Conservation (phyloP, 768 basidiomycete genomes). For the Mycena sanguinolenta region DNA sequence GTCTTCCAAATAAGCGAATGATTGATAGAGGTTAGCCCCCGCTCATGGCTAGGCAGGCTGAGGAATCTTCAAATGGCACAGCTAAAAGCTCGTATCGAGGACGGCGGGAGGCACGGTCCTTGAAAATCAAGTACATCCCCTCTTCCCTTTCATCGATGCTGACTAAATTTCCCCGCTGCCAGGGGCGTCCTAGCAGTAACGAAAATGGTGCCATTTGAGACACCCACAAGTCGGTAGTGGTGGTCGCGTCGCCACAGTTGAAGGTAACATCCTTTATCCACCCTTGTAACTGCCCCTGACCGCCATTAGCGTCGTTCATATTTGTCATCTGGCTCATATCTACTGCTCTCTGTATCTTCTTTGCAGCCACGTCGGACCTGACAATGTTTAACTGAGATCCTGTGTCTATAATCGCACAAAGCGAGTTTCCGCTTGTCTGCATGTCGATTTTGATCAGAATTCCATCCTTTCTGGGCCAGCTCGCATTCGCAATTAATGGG, state of each 20-base stretch:
- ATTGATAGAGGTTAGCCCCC: no score
- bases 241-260: slow-evolving; percentile 37
- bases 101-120: not conserved
- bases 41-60: no score
- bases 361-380: slow-evolving; percentile 16
- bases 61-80: not conserved
- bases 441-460: slow-evolving; percentile 35
- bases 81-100: not conserved
- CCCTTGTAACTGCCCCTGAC: slow-evolving; percentile 37
- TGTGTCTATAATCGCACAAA: slow-evolving; percentile 37
- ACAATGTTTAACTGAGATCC: slow-evolving; percentile 25
- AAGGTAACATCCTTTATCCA: slow-evolving; percentile 39
- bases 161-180: slow-evolving; percentile 36
- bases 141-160: slow-evolving; percentile 36
- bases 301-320: slow-evolving; percentile 48
- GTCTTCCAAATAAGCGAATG: no score
- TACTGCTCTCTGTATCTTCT: slow-evolving; percentile 20
- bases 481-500: not conserved
- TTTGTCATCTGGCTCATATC: slow-evolving; percentile 22
- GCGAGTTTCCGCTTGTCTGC: slow-evolving; percentile 10
- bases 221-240: slow-evolving; percentile 40
- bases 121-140: slow-evolving; percentile 29
- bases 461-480: not conserved
- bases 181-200: slow-evolving; percentile 1
- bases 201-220: slow-evolving; percentile 31